Percentiles rank a stretch among this genome's conserved stretches.
Conservation (phyloP, 345 rosid species). For the Euphorbia lathyris region DNA sequence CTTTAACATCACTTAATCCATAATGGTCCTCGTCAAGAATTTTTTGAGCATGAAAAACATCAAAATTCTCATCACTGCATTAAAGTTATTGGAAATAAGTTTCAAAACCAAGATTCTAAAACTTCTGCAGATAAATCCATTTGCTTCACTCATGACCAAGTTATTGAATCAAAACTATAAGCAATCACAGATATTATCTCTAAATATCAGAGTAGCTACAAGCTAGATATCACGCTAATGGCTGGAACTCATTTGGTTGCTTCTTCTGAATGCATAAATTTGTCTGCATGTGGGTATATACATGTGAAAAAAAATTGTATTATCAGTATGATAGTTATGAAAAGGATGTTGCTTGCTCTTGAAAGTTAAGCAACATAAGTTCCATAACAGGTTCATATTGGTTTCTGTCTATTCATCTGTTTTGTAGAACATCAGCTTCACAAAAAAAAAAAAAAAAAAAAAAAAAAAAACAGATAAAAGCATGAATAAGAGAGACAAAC, state of each 20-base stretch:
- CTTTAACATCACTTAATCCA: constrained; percentile 96
- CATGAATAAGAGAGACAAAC: constrained; percentile 42
- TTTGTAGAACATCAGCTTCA: background rate
- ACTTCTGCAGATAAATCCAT: constrained; percentile 1
- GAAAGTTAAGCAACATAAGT: background rate
- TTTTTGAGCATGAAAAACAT: constrained; percentile 74
- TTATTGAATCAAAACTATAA: background rate
- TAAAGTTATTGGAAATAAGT: background rate
- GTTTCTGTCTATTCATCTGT: background rate
- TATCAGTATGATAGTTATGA: background rate
- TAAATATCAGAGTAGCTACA: background rate
- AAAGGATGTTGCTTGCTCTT: background rate
- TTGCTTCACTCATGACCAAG: background rate
- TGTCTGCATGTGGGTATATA: background rate
- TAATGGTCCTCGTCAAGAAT: constrained; percentile 99
- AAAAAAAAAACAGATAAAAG: too few species aligned
- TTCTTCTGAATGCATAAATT: background rate
- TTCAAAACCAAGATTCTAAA: background rate
- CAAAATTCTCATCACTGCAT: constrained; percentile 95
- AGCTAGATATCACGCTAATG: background rate
- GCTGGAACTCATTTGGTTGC: background rate
- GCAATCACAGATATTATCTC: background rate
- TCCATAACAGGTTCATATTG: background rate
- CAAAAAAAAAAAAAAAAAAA: too few species aligned
- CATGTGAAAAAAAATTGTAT: background rate